A percentile compares a stretch with the other conserved stretches of the same genome.
Evolutionary conservation across 2,329 filamentous ascomycete species (phyloP).

Genomic region (Didymella exigua): DNA sequence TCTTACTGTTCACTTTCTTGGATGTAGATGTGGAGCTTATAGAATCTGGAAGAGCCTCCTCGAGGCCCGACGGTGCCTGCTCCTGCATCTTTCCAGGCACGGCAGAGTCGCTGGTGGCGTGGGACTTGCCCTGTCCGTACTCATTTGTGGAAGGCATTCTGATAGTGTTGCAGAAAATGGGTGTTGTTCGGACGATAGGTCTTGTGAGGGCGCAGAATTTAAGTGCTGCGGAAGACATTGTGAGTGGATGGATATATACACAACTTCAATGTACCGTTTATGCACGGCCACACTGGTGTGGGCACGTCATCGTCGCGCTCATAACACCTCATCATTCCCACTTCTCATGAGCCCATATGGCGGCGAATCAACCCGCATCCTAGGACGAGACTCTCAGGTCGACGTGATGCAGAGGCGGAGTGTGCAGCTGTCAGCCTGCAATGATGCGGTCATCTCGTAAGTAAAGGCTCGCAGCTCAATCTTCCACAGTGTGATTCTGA

Average conservation of each 20-base stretch:
- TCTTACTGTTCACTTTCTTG: fast-evolving
- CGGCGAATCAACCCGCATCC: slow-evolving; percentile 1
- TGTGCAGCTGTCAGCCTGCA: slow-evolving; percentile 5
- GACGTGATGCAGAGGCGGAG: slow-evolving; percentile 2
- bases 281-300: slow-evolving; percentile 6
- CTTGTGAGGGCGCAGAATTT: slow-evolving; percentile 28
- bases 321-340: slow-evolving; percentile 3
- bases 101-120: slow-evolving; percentile 49
- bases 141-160: slow-evolving; percentile 43
- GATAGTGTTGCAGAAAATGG: slow-evolving; percentile 22
- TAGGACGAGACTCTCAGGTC: slow-evolving; percentile 1
- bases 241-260: slow-evolving; percentile 15
- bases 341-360: slow-evolving; percentile 8
- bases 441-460: slow-evolving; percentile 17
- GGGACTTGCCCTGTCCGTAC: slow-evolving; percentile 50
- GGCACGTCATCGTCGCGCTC: neutral
- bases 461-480: neutral
- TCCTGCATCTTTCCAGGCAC: slow-evolving; percentile 50
- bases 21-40: slow-evolving; percentile 20
- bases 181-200: slow-evolving; percentile 21
- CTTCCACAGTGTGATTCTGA: neutral
- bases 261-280: slow-evolving; percentile 6
- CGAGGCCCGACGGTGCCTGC: slow-evolving; percentile 46
- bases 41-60: slow-evolving; percentile 49
- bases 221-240: slow-evolving; percentile 28